These are phyloP conservation scores for Colletotrichum liaoningense DNA, from an alignment of 2,329 filamentous ascomycete genomes.

Conservation along the genomic window DNA sequence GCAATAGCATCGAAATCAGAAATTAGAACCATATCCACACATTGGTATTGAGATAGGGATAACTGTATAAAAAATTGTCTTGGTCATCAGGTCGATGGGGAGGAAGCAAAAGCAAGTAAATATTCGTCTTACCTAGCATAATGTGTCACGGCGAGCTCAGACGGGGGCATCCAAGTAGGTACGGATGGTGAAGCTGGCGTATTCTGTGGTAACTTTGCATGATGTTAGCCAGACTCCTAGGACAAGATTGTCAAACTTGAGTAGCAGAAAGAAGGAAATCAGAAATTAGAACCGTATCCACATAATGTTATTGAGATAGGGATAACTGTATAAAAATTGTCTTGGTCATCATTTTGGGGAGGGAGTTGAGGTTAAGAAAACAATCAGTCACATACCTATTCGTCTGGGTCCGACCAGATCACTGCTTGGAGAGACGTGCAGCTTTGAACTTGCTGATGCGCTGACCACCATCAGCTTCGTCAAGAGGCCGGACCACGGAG, in stretches of 20 bases:
- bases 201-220: neutral
- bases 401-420: conserved; percentile 40
- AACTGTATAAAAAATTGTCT: conserved; percentile 31
- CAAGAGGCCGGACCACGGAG: conserved; percentile 73
- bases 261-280: neutral
- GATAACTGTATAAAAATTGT: conserved; percentile 34
- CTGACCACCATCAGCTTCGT: conserved; percentile 73
- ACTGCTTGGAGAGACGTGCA: conserved; percentile 70
- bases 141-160: neutral
- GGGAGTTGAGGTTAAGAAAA: neutral
- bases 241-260: neutral
- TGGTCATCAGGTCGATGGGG: conserved; percentile 24
- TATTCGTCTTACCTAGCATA: neutral
- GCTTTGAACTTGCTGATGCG: conserved; percentile 81
- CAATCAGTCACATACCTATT: conserved; percentile 33
- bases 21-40: conserved; percentile 34
- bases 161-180: neutral
- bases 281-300: conserved; percentile 17
- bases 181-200: neutral
- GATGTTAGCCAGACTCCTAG: neutral
- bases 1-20: conserved; percentile 13
- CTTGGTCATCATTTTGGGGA: conserved; percentile 31
- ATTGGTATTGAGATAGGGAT: conserved; percentile 32
- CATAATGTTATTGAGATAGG: conserved; percentile 30
- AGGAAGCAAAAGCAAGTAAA: neutral